Conservation (phyloP, 768 basidiomycete species). For the Bullera alba region DNA sequence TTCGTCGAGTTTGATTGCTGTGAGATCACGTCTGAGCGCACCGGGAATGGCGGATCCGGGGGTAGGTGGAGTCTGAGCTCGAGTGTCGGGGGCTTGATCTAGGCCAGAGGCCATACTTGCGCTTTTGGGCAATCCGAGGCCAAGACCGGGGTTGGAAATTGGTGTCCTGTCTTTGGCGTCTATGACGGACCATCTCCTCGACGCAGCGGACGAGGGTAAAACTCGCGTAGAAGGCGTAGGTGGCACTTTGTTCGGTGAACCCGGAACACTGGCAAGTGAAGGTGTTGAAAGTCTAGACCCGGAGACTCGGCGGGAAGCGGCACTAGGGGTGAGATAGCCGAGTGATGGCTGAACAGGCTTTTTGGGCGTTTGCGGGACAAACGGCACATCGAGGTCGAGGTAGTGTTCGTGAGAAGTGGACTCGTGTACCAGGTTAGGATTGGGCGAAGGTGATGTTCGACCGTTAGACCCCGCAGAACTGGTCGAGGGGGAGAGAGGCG, state of each 20-base stretch:
- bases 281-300: slow-evolving; percentile 17
- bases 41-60: no score
- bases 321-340: slow-evolving; percentile 33
- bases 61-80: no score
- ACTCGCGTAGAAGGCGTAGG: neutral
- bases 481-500: slow-evolving; percentile 13
- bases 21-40: neutral
- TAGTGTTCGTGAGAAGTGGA: neutral
- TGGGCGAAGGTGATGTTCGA: slow-evolving; percentile 3
- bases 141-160: slow-evolving; percentile 6
- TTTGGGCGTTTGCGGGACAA: slow-evolving; percentile 33
- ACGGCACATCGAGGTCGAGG: slow-evolving; percentile 28
- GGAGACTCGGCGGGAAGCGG: slow-evolving; percentile 15
- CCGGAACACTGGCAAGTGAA: slow-evolving; percentile 22
- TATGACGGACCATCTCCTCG: slow-evolving; percentile 3
- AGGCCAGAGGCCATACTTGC: slow-evolving; percentile 3
- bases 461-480: neutral
- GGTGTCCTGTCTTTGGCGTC: no score
- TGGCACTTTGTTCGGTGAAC: slow-evolving; percentile 8
- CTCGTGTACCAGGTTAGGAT: neutral
- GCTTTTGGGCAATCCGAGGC: slow-evolving; percentile 17
- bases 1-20: neutral
- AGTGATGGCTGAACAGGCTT: slow-evolving; percentile 30
- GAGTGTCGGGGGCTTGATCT: neutral
- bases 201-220: slow-evolving; percentile 5